A percentile compares a stretch with the other conserved stretches of the same genome.
These are phyloP conservation scores for Echria macrotheca DNA, from an alignment of 495 filamentous ascomycete species.

Conservation along the genomic window DNA sequence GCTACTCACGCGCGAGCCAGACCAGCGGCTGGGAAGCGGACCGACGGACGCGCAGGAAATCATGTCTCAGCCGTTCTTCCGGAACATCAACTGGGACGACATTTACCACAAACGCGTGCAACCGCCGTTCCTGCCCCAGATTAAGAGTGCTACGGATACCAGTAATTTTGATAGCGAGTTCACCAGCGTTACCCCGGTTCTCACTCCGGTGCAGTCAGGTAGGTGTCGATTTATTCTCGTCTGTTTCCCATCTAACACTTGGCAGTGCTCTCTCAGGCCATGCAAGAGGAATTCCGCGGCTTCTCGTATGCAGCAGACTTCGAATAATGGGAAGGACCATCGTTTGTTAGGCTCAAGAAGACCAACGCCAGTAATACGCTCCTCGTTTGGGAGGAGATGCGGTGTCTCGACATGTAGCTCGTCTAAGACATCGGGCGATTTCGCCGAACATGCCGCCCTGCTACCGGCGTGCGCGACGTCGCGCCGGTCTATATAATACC, in stretches of 20 bases:
- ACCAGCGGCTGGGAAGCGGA: conserved; percentile 84
- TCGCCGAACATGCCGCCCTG: too few relatives aligned
- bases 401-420: too few relatives aligned
- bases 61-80: conserved; percentile 98
- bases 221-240: conserved; percentile 33
- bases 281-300: conserved; percentile 99
- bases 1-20: conserved; percentile 90
- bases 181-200: conserved; percentile 94
- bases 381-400: too few relatives aligned
- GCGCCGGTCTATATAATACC: too few relatives aligned
- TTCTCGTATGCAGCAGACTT: conserved; percentile 77
- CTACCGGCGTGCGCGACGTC: too few relatives aligned
- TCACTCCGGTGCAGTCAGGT: conserved; percentile 97
- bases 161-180: conserved; percentile 99
- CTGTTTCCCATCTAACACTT: neutral
- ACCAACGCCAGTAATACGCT: too few relatives aligned
- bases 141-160: conserved; percentile 89
- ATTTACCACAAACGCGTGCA: conserved; percentile 89
- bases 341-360: too few relatives aligned
- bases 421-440: too few relatives aligned
- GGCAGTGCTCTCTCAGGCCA: conserved; percentile 89
- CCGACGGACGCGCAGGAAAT: conserved; percentile 98
- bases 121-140: conserved; percentile 83
- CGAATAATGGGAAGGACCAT: conserved; percentile 28
- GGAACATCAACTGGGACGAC: conserved; percentile 97